phyloP scores from a whole-genome alignment of 1,284 basidiomycete species.

The Sutorius eximius region DNA sequence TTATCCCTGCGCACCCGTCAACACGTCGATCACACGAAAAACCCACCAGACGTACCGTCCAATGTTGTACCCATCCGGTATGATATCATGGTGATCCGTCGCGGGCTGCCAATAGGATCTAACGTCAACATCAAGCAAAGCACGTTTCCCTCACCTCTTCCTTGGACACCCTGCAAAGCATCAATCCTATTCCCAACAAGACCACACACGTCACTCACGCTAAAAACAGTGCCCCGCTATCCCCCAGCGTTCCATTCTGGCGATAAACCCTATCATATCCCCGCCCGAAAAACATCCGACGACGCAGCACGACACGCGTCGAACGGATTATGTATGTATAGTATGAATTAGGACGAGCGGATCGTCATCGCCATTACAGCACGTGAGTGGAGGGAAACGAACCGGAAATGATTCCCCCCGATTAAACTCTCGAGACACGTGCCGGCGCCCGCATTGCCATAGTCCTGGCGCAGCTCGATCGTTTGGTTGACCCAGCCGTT shows the following conservation, averaged over 20 bases:
- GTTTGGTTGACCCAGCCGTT: conserved; percentile 50
- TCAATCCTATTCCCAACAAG: background rate
- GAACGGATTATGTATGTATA: too few species aligned
- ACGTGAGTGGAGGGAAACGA: background rate
- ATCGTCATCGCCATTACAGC: background rate
- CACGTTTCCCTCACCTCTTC: conserved; percentile 46
- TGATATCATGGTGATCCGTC: conserved; percentile 48
- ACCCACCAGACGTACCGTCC: conserved; percentile 37
- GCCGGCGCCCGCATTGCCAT: conserved; percentile 45
- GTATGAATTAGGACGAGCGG: background rate
- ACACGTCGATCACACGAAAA: background rate
- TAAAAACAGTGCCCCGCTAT: conserved; percentile 63
- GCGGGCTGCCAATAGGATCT: conserved; percentile 29
- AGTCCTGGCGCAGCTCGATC: conserved; percentile 63
- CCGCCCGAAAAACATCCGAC: background rate
- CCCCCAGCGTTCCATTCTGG: conserved; percentile 56
- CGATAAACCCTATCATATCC: conserved; percentile 45
- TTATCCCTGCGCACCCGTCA: conserved; percentile 36
- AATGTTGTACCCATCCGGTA: conserved; percentile 55
- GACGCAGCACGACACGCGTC: too few species aligned
- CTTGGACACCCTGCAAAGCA: conserved; percentile 49
- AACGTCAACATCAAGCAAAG: background rate
- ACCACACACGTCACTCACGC: conserved; percentile 45
- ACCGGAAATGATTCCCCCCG: conserved; percentile 71
- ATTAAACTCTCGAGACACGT: conserved; percentile 63